Evolutionary conservation across 2,329 filamentous ascomycete species (phyloP), one percentile per base, ranked within the genome.

Genomic region (Penicillium sp.): DNA sequence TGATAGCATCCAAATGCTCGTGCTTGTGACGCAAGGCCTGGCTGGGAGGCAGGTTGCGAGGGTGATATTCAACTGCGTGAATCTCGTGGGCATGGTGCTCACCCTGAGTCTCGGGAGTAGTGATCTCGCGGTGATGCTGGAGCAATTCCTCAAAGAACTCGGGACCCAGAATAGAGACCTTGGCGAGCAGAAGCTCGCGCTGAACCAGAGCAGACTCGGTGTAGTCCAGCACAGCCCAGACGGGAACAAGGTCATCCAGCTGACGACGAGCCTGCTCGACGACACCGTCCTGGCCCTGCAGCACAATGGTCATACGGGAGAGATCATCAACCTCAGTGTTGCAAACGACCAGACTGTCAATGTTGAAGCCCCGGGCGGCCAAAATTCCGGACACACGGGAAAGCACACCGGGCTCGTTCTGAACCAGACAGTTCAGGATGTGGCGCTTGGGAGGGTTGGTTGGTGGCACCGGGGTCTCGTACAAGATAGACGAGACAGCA

Each of bases 61-160:
- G 94, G 73, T 99, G 94, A 76, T 91, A 99, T 72, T 96, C 90
- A 24, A 65, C 57, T 49, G 67, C 65, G 52, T 66, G 54, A 39
- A 39, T 39, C 24, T 38, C 51, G 24, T 59, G 45, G 48, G 29
- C 42, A 49, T 49, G 52, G 56, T 60, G 64, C 39, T 64, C 58
- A 26, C 61, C 71, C 64, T 51, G 65, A 48, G 47, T 59, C 26
- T 72, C 71, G 3, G 78, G 75, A 21, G 80, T 79, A 10, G 83
- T 86, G 74, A 97, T 95, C 77, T 97, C 94, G 53, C 92, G 86
- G 76, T 99, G 94, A 75, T 99, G 94, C 50, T 90, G 87, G 61
- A 96, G 85, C 51, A 99, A 83, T 77, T 99, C 94, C 77, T 97
- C 93, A 65, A 96, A 99, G 77, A 96, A 96, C 79, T 99, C 94